Base-by-base conservation (phyloP, 2,329 filamentous ascomycete genomes). In the Penicillium sp. region DNA sequence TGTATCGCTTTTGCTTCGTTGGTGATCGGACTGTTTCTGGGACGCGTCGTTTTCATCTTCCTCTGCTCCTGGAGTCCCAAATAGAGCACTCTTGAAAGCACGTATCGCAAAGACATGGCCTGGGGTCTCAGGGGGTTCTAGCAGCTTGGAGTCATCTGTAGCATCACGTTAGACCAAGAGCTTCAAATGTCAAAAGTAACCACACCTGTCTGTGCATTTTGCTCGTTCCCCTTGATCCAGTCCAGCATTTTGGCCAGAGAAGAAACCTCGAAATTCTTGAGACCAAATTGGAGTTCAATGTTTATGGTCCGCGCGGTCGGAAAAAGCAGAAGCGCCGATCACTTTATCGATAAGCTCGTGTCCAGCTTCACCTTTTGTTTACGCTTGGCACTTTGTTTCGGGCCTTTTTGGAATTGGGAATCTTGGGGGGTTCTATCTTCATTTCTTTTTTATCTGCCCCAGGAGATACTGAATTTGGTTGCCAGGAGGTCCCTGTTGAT, bases 41-140 rank as follows among this genome's bases (percentile, higher is more conserved):
- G 55, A 41, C 6, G 52, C 56, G 59, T 35, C 50, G 33, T 65
- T 66, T 22, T 64, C 60, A 10, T 73, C 72, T 30, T 82, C 77
- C 38, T 79, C 75, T 11, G 79, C 79, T 22, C 80, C 80, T 14
- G 85, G 85, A 0, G 85, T 87, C 26, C 84, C 84, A 71, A 86
- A 87, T 53, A 88, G 72, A 41, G 84, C 82, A 58, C 84, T 83
- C 64, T 84, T 85, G 71, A 88, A 85, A 16, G 86, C 86, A 65
- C 85, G 85, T 53, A 86, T 81, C 17, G 85, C 85, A 68, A 88
- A 88, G 22, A 87, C 78, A 44, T 84, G 84, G 44, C 84, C 85
- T 9, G 86, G 85, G 1, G 86, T 88, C 61, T 86, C 83, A 47
- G 84, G 85, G 7, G 81, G 75, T 40, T 86, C 84, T 56, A 80